Conservation (phyloP, 2,329 filamentous ascomycete species). For the Ploettnerulaceae sp. region DNA sequence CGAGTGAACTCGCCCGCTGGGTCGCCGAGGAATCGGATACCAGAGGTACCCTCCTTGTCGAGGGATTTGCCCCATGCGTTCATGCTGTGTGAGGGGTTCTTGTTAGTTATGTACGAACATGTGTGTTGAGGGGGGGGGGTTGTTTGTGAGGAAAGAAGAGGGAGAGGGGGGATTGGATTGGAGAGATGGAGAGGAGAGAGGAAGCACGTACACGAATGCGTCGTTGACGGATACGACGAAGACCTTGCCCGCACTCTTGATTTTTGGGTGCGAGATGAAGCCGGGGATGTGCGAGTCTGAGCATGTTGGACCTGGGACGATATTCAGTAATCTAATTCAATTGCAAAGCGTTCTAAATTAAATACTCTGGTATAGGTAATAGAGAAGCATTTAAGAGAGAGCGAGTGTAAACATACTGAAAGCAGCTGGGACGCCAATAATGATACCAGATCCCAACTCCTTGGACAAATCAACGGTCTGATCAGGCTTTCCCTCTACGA, state of each 20-base stretch:
- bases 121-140: no score
- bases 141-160: no score
- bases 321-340: neutral
- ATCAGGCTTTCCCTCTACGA: conserved; percentile 77
- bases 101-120: no score
- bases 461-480: conserved; percentile 80
- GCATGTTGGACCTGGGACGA: conserved; percentile 50
- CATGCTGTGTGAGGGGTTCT: conserved; percentile 53
- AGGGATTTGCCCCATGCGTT: conserved; percentile 80
- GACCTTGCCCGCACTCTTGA: conserved; percentile 75
- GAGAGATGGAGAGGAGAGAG: neutral
- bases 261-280: conserved; percentile 73
- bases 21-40: conserved; percentile 84
- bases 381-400: neutral
- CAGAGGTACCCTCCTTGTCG: conserved; percentile 67
- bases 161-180: neutral
- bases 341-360: neutral
- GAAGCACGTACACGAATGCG: conserved; percentile 76
- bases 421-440: conserved; percentile 80
- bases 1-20: conserved; percentile 74
- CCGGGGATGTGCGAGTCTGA: conserved; percentile 73
- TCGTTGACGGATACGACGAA: conserved; percentile 94
- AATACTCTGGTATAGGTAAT: no score
- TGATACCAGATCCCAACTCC: conserved; percentile 65
- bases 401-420: conserved; percentile 48